Base-by-base conservation (phyloP, 345 rosid genomes). In the Odontarrhena argentea region DNA sequence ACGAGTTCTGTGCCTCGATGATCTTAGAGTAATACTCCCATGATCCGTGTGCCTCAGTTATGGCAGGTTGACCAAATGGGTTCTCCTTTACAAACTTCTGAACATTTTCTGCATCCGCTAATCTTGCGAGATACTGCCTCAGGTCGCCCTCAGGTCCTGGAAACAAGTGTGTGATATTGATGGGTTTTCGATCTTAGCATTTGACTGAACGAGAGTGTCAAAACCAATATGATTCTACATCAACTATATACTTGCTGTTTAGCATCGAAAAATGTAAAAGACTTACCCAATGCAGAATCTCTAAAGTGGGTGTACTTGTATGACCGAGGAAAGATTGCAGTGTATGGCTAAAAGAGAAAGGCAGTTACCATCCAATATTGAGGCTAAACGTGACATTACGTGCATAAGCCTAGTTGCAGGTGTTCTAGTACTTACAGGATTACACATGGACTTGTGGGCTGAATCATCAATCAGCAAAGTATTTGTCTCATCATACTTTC, bases 391-490 rank as follows among this genome's bases (percentile, higher is more conserved):
- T 43, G 44, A 46, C 1, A 26, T 1, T 44, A 18, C 60, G 37
- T 66, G 49, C 48, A 65, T n/a, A 52, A 59, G 50, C 12, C n/a
- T 59, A 22, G n/a, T 51, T 9, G 22, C 34, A 57, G 25, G 44
- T 47, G 54, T 36, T 46, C 8, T 5, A 56, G 47, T 44, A 68
- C 76, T 76, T 74, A 93, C 96, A 14, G 95, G 91, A 80, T 93
- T 93, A 64, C 85, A 85, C 76, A 93, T 76, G 25, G 95, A 87
- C 68, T 93, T 94, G 71, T 94, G 80, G 1, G 95, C 96, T 34
- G 96, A 91, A 75, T 93, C 99, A 55, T 91, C 97, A 76, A 91
- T 45, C 67, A 91, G 60, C 59, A 88, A 71, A 4, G 99, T 94
- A 76, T 94, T 91, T 51, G 86, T 76, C 75, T 85, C 88, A 68